Evolutionary conservation across 1,284 basidiomycete genomes (phyloP).

Genomic region (Fomitiporia mediterranea): DNA sequence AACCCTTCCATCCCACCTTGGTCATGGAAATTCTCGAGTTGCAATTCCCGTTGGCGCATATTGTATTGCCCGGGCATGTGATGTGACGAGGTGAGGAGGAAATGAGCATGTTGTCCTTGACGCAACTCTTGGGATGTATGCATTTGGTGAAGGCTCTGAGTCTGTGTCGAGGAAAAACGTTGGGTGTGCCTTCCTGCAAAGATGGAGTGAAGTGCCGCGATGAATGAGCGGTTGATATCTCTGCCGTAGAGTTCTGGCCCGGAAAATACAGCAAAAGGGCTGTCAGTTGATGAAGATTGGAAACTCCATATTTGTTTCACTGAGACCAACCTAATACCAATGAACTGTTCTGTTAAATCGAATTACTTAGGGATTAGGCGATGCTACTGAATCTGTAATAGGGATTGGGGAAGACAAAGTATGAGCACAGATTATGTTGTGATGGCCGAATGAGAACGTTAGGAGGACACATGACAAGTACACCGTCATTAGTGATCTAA

Average conservation of each 20-base stretch:
- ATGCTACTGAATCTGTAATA: too few species aligned
- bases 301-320: too few species aligned
- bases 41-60: slow-evolving; percentile 6
- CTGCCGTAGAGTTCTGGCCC: background rate
- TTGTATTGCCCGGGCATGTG: slow-evolving; percentile 1
- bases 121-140: background rate
- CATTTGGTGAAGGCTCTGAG: background rate
- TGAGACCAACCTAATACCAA: too few species aligned
- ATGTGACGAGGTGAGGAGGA: slow-evolving; percentile 1
- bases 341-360: too few species aligned
- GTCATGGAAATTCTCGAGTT: slow-evolving; percentile 14
- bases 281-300: background rate
- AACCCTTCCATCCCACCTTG: slow-evolving; percentile 10
- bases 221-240: background rate
- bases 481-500: too few species aligned
- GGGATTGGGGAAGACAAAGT: too few species aligned
- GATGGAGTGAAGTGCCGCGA: background rate
- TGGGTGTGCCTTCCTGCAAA: background rate
- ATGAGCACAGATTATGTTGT: too few species aligned
- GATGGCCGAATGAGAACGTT: too few species aligned
- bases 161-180: background rate
- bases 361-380: too few species aligned
- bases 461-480: too few species aligned
- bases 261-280: background rate
- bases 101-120: background rate